Percentiles rank a stretch among this genome's conserved stretches.
Evolutionary conservation across 768 basidiomycete genomes (phyloP).

Genomic region (Phaffia tasmanica): DNA sequence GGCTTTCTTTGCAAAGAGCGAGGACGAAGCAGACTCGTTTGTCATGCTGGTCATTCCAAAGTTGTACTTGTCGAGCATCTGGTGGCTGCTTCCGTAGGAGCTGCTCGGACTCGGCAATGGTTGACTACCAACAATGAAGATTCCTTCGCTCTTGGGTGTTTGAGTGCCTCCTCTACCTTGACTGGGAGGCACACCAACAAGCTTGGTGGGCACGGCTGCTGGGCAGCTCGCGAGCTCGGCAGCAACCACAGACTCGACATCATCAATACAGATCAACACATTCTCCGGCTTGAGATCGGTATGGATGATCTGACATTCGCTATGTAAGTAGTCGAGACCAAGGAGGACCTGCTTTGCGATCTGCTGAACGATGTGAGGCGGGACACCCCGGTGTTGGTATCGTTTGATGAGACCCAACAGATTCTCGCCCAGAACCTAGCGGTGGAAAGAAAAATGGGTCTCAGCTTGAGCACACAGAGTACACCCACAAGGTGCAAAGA

Average conservation of each 20-base stretch:
- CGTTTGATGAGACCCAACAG: conserved; percentile 88
- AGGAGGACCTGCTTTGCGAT: conserved; percentile 93
- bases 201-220: conserved; percentile 55
- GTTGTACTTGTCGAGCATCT: conserved; percentile 67
- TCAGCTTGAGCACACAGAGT: too few relatives aligned
- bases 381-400: conserved; percentile 95
- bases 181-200: conserved; percentile 79
- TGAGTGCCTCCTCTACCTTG: conserved; percentile 93
- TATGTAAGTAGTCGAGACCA: conserved; percentile 95
- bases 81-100: conserved; percentile 59
- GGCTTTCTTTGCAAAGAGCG: conserved; percentile 1
- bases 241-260: conserved; percentile 85
- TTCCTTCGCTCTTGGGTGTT: conserved; percentile 70
- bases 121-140: conserved; percentile 83
- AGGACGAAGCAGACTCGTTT: conserved; percentile 2
- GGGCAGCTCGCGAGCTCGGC: conserved; percentile 57
- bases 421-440: conserved; percentile 78
- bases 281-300: conserved; percentile 98
- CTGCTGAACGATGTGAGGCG: conserved; percentile 81
- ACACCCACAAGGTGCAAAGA: background rate
- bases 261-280: conserved; percentile 90
- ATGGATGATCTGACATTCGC: conserved; percentile 93
- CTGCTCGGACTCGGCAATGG: conserved; percentile 65
- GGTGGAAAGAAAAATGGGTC: too few relatives aligned
- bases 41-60: conserved; percentile 89